A percentile compares a stretch with the other conserved stretches of the same genome.
Conservation (phyloP, 495 filamentous ascomycete genomes). For the Tuber aestivum region DNA sequence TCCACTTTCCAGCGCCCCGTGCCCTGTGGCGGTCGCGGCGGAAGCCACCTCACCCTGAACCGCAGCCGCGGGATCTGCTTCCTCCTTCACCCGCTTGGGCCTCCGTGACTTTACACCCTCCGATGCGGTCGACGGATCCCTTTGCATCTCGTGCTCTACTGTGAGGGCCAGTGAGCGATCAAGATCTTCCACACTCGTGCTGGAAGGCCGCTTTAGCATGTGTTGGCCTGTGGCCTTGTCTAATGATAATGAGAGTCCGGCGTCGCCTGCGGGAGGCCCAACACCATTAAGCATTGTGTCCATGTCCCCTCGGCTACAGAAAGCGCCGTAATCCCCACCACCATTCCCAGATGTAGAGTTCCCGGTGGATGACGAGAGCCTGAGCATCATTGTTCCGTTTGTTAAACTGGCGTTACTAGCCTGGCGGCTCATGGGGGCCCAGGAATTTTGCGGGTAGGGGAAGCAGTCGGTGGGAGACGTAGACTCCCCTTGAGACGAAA, state of each 20-base stretch:
- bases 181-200: conserved; percentile 27
- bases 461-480: conserved; percentile 21
- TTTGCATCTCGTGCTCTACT: background rate
- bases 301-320: conserved; percentile 9
- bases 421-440: conserved; percentile 28
- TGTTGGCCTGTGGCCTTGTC: conserved; percentile 19
- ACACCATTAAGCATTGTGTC: conserved; percentile 19
- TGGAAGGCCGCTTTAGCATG: conserved; percentile 28
- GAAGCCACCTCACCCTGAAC: background rate
- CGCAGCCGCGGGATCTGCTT: background rate
- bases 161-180: conserved; percentile 13
- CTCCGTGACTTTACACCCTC: conserved; percentile 21
- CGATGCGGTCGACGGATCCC: background rate
- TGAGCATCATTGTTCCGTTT: conserved; percentile 19
- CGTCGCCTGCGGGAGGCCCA: conserved; percentile 18
- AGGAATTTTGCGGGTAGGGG: conserved; percentile 7
- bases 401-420: conserved; percentile 18
- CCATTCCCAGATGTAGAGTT: conserved; percentile 15
- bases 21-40: background rate
- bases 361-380: conserved; percentile 23
- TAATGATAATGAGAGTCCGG: conserved; percentile 17
- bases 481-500: conserved; percentile 26
- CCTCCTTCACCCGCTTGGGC: conserved; percentile 27
- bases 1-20: background rate
- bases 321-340: conserved; percentile 4